phyloP scores from a whole-genome alignment of 2,329 filamentous ascomycete genomes.

The Fusarium drepaniforme region DNA sequence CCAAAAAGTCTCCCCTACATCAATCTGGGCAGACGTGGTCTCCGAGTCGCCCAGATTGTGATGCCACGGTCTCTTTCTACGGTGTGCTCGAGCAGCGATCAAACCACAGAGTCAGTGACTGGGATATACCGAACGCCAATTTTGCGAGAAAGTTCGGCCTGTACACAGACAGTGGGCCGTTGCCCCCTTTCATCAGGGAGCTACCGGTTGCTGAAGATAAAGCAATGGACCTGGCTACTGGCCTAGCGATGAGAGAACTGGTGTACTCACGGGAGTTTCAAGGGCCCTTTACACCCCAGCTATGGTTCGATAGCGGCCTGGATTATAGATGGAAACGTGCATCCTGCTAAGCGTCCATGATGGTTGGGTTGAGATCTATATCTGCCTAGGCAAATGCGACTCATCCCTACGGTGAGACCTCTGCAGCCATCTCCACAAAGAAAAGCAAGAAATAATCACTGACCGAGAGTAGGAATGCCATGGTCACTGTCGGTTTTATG shows the following conservation, averaged over 20 bases:
- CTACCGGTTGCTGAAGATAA: slow-evolving; percentile 58
- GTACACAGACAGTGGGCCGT: slow-evolving; percentile 46
- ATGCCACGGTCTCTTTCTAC: slow-evolving; percentile 5
- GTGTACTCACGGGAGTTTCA: slow-evolving; percentile 51
- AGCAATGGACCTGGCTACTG: slow-evolving; percentile 50
- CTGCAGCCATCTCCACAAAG: background rate
- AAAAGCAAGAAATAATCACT: background rate
- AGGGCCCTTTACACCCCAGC: slow-evolving; percentile 59
- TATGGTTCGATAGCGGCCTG: slow-evolving; percentile 59
- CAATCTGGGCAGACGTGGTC: background rate
- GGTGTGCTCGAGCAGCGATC: slow-evolving; percentile 22
- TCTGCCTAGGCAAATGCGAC: background rate
- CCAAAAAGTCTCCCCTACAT: slow-evolving; percentile 5
- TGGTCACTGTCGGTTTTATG: background rate
- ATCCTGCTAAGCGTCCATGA: slow-evolving; percentile 8
- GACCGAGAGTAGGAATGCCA: background rate
- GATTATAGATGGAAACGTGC: slow-evolving; percentile 53
- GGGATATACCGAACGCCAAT: slow-evolving; percentile 56
- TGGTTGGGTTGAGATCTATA: background rate
- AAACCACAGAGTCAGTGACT: slow-evolving; percentile 45
- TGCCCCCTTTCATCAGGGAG: slow-evolving; percentile 51
- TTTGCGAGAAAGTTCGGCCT: slow-evolving; percentile 59
- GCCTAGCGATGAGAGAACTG: slow-evolving; percentile 44
- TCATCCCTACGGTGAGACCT: background rate
- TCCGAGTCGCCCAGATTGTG: background rate